phyloP scores from a whole-genome alignment of 1,284 basidiomycete genomes.

The Leucoagaricus sp. region DNA sequence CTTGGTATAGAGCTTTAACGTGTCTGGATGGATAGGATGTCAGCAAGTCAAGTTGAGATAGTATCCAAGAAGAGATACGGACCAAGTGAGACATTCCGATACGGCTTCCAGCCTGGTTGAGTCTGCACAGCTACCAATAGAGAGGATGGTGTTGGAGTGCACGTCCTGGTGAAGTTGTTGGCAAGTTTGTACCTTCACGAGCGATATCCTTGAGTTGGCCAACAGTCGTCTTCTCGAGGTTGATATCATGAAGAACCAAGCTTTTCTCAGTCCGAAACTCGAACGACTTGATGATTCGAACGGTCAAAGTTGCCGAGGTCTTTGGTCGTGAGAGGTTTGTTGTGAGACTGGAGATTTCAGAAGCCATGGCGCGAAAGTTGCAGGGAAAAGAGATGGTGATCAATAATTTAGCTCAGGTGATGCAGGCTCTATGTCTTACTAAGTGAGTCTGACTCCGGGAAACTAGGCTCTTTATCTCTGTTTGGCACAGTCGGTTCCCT shows the following conservation, averaged over 20 bases:
- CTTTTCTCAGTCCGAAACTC: conserved; percentile 89
- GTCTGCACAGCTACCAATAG: conserved; percentile 61
- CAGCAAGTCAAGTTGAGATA: neutral
- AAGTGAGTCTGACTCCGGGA: no score
- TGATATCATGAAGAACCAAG: conserved; percentile 81
- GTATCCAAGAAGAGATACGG: conserved; percentile 21
- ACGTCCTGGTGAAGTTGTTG: neutral
- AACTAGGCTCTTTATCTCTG: neutral
- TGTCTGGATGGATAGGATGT: conserved; percentile 55
- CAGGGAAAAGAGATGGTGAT: no score
- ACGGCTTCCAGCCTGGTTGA: conserved; percentile 84
- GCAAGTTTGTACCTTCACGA: conserved; percentile 51
- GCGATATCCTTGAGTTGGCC: conserved; percentile 74
- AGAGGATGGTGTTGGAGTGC: conserved; percentile 1
- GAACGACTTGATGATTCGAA: conserved; percentile 95
- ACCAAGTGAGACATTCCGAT: conserved; percentile 74
- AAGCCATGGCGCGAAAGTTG: conserved; percentile 5
- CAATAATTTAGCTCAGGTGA: no score
- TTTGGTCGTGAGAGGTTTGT: conserved; percentile 70
- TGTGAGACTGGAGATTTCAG: conserved; percentile 46
- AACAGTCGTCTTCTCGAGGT: conserved; percentile 80
- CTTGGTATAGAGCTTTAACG: conserved; percentile 91
- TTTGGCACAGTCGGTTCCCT: neutral
- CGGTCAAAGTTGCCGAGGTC: conserved; percentile 80
- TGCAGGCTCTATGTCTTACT: no score